Base-by-base conservation (phyloP, 306 rosid species). In the Astragalus glycyphyllos region DNA sequence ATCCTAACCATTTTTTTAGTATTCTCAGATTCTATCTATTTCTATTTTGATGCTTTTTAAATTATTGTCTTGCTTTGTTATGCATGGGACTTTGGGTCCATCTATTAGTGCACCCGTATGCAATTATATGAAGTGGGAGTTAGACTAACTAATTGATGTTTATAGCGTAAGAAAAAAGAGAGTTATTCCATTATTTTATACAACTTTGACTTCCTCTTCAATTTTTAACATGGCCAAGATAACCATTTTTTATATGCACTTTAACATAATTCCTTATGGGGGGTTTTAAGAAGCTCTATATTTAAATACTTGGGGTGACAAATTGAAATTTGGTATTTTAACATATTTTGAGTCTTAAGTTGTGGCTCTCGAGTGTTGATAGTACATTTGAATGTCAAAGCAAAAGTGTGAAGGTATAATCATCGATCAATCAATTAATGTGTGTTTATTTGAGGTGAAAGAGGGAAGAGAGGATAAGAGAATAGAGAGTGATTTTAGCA, bases 1-100 rank as follows among this genome's bases (percentile, higher is more conserved):
- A 79, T 79, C 75, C 74, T 49, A 16, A 44, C 49, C 26, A 58
- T 61, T 29, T 59, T 20, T 65, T 16, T 26, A 46, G 15, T 41
- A 54, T 50, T 50, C 7, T 49, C 70, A 23, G 29, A 1, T 16
- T 35, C 47, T 40, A 0, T 3, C n/a, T 12, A 0, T 63, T 35
- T 20, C 2, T 20, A 41, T 10, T 44, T 44, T 44, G 12, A 11
- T 44, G 48, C 1, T 44, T 56, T 53, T 23, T 23, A 10, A 11
- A 5, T 54, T 40, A 49, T 42, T 64, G 53, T 41, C 10, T 13
- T 56, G 47, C 15, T 48, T 68, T 6, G 55, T 53, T 44, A 55
- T 35, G n/a, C 59, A 51, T 51, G 58, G 58, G 44, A 31, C 5
- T 32, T 63, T 34, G 77, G 66, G 51, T 20, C 53, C 26, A 54